These are phyloP conservation scores for Amniculicola lignicola DNA, from an alignment of 495 filamentous ascomycete genomes.

Conservation along the genomic window DNA sequence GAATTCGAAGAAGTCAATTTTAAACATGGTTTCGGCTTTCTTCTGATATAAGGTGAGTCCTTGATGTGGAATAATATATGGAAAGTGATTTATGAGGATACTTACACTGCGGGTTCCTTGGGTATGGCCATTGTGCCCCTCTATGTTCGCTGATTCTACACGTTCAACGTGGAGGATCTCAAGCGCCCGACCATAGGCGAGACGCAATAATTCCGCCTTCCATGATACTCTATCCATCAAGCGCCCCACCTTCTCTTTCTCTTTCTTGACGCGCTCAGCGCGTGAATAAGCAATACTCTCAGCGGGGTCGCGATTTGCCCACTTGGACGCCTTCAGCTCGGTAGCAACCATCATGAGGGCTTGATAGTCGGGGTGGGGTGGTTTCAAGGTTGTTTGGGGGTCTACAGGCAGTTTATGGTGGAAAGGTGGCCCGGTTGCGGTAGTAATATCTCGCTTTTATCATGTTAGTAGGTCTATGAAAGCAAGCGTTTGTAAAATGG, in stretches of 20 bases:
- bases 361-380: background rate
- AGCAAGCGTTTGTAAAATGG: no score
- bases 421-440: no score
- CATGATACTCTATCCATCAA: slow-evolving; percentile 24
- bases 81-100: background rate
- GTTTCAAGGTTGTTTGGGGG: background rate
- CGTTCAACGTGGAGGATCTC: no score
- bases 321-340: slow-evolving; percentile 7
- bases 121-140: background rate
- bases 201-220: slow-evolving; percentile 26
- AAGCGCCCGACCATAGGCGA: slow-evolving; percentile 21
- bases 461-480: no score
- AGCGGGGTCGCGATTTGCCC: slow-evolving; percentile 7
- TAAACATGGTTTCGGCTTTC: slow-evolving; percentile 53
- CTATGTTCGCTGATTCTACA: no score
- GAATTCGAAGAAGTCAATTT: slow-evolving; percentile 68
- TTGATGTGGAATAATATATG: background rate
- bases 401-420: background rate
- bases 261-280: slow-evolving; percentile 21
- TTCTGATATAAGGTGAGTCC: background rate
- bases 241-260: slow-evolving; percentile 24
- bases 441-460: no score
- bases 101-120: background rate
- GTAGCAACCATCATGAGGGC: background rate
- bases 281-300: slow-evolving; percentile 4